A percentile compares a stretch with the other conserved stretches of the same genome.
Evolutionary conservation across 805 yeast species (phyloP).

Genomic region (Ogataea henricii): DNA sequence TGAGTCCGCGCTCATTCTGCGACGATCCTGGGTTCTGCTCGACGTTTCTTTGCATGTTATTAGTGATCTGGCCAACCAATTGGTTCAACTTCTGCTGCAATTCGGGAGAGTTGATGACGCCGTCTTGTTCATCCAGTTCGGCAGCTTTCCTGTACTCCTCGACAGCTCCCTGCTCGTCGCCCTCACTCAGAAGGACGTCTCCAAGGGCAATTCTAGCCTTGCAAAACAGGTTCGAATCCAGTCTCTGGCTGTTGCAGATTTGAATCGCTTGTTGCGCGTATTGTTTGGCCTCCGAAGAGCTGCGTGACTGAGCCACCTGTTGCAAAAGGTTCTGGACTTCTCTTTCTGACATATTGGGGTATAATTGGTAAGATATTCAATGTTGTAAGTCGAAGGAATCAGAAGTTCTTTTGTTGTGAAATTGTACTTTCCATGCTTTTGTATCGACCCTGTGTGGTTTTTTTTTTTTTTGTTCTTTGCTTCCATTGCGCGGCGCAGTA

Average conservation of each 20-base stretch:
- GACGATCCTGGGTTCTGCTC: constrained; percentile 24
- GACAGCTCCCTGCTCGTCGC: constrained; percentile 28
- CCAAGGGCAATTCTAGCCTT: constrained; percentile 31
- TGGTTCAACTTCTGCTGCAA: constrained; percentile 30
- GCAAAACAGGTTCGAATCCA: constrained; percentile 32
- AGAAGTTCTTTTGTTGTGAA: background rate
- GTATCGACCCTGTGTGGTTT: background rate
- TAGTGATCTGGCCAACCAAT: constrained; percentile 25
- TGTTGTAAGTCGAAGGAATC: background rate
- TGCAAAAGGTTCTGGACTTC: constrained; percentile 26
- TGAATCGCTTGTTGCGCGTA: constrained; percentile 23
- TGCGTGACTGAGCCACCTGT: constrained; percentile 17
- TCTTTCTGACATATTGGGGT: constrained; percentile 19
- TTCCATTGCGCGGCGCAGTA: constrained; percentile 8
- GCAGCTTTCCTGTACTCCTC: constrained; percentile 33
- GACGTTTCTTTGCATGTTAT: constrained; percentile 25
- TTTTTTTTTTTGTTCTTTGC: background rate
- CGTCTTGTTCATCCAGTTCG: constrained; percentile 35
- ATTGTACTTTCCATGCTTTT: background rate
- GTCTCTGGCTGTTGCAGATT: constrained; percentile 20
- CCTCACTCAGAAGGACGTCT: constrained; percentile 28
- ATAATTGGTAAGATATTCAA: background rate
- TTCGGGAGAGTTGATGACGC: constrained; percentile 34
- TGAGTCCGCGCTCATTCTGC: constrained; percentile 32
- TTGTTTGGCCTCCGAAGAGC: constrained; percentile 20